Evolutionary conservation across 2,329 filamentous ascomycete genomes (phyloP).

Genomic region (Xylaria sp.): DNA sequence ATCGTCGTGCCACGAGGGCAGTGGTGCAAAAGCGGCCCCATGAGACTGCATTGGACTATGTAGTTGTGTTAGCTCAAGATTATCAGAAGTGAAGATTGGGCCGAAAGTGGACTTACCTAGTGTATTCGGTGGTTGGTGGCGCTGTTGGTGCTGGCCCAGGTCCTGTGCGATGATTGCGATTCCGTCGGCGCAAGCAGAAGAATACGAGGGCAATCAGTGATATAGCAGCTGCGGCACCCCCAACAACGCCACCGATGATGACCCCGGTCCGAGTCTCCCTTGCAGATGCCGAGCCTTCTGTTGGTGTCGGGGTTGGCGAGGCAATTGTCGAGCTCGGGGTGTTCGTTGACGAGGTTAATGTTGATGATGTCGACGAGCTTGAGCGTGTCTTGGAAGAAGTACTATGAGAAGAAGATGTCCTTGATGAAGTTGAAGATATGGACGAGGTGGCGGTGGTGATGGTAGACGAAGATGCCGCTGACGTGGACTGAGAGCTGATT

Average conservation of each 20-base stretch:
- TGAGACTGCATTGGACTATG: constrained; percentile 48
- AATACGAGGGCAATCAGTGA: constrained; percentile 51
- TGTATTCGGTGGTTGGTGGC: constrained; percentile 53
- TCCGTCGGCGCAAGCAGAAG: constrained; percentile 58
- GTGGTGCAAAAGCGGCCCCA: constrained; percentile 53
- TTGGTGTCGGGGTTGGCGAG: constrained; percentile 9
- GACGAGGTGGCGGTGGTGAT: constrained; percentile 6
- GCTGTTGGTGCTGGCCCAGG: constrained; percentile 52
- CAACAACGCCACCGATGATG: constrained; percentile 65
- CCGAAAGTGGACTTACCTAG: constrained; percentile 51
- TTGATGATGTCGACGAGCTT: constrained; percentile 33
- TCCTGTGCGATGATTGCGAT: constrained; percentile 56
- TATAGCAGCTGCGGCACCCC: constrained; percentile 60
- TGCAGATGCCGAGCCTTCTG: constrained; percentile 13
- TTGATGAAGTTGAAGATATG: constrained; percentile 30
- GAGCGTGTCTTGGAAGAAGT: constrained; percentile 36
- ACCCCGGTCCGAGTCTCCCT: constrained; percentile 53
- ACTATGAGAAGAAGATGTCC: constrained; percentile 23
- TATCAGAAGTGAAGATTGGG: background rate
- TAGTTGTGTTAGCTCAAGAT: constrained; percentile 17
- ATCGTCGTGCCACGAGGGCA: constrained; percentile 51
- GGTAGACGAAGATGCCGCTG: constrained; percentile 17
- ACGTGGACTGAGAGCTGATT: constrained; percentile 33
- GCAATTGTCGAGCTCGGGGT: constrained; percentile 29
- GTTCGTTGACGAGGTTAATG: constrained; percentile 28